Base-by-base conservation (phyloP, 2,329 filamentous ascomycete species). In the Tolypocladium pustulatum region DNA sequence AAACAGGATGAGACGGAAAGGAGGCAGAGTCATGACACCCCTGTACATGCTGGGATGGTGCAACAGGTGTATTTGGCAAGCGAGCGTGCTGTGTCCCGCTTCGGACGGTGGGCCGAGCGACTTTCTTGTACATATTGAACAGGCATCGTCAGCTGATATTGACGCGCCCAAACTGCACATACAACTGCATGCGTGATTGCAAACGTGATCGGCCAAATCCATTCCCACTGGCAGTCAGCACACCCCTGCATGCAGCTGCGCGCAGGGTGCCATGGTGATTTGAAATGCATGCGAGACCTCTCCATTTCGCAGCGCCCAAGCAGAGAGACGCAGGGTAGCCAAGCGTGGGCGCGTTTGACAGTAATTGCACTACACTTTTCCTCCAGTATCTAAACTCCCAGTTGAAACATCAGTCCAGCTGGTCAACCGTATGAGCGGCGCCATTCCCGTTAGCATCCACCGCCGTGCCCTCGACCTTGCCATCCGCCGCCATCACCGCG, bases 401-500 rank as follows among this genome's bases (percentile, higher is more conserved):
- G 2, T 13, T 46, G 2, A 3, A 12, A 2, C 38, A 20, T 58
- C 65, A 70, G 46, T 70, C 68, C 67, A 72, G 71, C 65, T 72
- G 67, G 38, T 70, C 68, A 41, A 73, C 69, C 7, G 69, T 69
- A 57, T 65, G 64, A 8, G 64, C 63, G 20, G 52, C 64, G 49
- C 65, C 62, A 20, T 61, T 57, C 0, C 65, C 65, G 27, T 65
- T 66, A n/a, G 30, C 49, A 22, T 59, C 59, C 27, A 56, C 59
- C 38, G 53, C 57, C n/a, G 58, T 64, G 5, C 66, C 67, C n/a
- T 65, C 64, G 12, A 77, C 74, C 61, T 77, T 75, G 56, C 66
- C 68, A 61, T 85, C 80, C 57, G 71, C 73, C 56, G 73, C 75
- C 9, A 66, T 68, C 9, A 86, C 77, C 9, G 71, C 66, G 56